Evolutionary conservation across 371 early-diverging fungal genomes (phyloP), one percentile per base, ranked within the genome.

Genomic region (Saksenaea oblongispora): DNA sequence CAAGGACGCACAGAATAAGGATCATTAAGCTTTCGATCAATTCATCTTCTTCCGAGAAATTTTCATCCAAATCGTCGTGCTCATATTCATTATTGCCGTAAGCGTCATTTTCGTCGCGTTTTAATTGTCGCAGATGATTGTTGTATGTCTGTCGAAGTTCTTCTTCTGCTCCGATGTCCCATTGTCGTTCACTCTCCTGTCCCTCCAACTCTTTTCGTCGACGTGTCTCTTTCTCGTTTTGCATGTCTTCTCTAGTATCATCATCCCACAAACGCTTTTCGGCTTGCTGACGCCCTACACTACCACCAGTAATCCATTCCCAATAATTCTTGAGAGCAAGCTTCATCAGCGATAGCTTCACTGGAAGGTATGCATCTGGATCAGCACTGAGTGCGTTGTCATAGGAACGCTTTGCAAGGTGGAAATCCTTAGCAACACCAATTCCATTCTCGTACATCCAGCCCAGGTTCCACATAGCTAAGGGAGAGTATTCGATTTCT

Each of bases 401-500:
- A 68, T 97, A 98, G 70, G 87, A 89, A 37, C 96, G 86, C 74
- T 96, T 96, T 4, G 98, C 97, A 44, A 97, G 77, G 68, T 95
- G 91, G 65, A 87, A 94, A 73, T 98, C 97, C 82, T 88, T 88
- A 9, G 83, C 59, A 0, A 96, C 93, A 5, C 99, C 83, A 11
- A 95, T 59, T n/a, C 99, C 99, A 64, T 90, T 86, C 70, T 99
- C 98, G 69, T 97, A 87, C 96, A 97, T 97, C 89, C 90, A 98
- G 1, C 96, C 99, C 3, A 98, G 76, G 64, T 95, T 98, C 91
- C 93, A 99, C 91, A 95, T 93, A 3, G 96, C 98, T 65, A 96
- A 75, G 0, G 93, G 86, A 36, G 89, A 91, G 10, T 68, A 64
- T 31, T 94, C 91, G n/a, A 65, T 67, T 47, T 95, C 92, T 1